phyloP scores from a whole-genome alignment of 108 stramenopile species.

The Stephanodiscus minutulus region DNA sequence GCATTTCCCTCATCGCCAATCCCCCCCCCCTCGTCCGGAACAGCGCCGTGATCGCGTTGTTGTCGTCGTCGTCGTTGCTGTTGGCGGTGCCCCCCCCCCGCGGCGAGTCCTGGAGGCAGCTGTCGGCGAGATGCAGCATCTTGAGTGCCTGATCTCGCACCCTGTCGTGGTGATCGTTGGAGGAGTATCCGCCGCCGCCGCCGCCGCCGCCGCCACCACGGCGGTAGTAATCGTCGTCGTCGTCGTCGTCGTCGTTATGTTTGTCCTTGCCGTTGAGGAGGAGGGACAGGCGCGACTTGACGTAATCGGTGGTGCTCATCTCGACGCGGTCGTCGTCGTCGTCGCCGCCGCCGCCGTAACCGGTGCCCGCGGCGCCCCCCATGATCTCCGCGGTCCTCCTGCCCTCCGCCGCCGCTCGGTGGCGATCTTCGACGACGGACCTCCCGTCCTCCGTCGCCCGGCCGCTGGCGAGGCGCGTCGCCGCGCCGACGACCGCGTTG shows the following conservation, averaged over 20 bases:
- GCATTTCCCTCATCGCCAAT: slow-evolving; percentile 41
- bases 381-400: background rate
- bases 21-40: slow-evolving; percentile 48
- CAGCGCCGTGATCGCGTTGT: slow-evolving; percentile 23
- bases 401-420: background rate
- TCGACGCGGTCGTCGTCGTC: background rate
- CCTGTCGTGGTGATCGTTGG: slow-evolving; percentile 17
- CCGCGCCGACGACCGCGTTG: slow-evolving; percentile 43
- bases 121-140: slow-evolving; percentile 48
- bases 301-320: slow-evolving; percentile 30
- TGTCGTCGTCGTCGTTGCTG: background rate
- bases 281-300: slow-evolving; percentile 26
- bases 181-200: background rate
- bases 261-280: slow-evolving; percentile 5
- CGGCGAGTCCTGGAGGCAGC: slow-evolving; percentile 17
- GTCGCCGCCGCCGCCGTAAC: background rate
- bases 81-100: background rate
- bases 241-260: background rate
- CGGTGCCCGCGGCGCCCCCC: slow-evolving; percentile 9
- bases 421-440: background rate
- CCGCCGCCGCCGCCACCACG: background rate
- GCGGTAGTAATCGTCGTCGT: background rate
- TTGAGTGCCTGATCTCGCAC: slow-evolving; percentile 45
- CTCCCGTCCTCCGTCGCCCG: background rate
- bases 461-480: slow-evolving; percentile 34